phyloP scores from a whole-genome alignment of 345 rosid genomes.

The Camelina sativa region DNA sequence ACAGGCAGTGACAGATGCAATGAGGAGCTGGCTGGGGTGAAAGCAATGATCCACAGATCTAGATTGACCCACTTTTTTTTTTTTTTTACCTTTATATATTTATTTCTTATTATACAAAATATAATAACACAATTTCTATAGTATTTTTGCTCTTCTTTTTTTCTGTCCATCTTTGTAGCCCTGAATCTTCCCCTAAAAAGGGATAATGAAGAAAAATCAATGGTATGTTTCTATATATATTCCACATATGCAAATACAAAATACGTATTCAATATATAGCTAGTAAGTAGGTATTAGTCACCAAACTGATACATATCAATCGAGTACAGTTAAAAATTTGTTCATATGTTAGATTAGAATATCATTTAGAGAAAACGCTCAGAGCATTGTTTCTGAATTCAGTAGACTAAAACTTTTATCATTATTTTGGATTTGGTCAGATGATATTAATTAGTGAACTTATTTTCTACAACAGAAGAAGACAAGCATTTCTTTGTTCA shows the following conservation, averaged over 20 bases:
- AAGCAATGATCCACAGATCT: conserved; percentile 40
- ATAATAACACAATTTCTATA: conserved; percentile 34
- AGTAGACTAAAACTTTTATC: background rate
- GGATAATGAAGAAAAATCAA: conserved; percentile 23
- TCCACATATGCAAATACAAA: conserved; percentile 1
- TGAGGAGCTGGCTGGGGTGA: conserved; percentile 72
- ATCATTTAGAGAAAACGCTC: background rate
- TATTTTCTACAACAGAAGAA: conserved; percentile 24
- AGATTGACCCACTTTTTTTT: conserved; percentile 36
- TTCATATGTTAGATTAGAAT: background rate
- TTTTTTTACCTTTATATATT: conserved; percentile 9
- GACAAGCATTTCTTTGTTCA: conserved; percentile 35
- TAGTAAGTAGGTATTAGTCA: background rate
- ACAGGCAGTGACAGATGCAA: conserved; percentile 70
- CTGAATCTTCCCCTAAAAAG: conserved; percentile 1
- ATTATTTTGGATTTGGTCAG: conserved; percentile 18
- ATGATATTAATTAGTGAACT: background rate
- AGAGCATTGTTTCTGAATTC: conserved; percentile 2
- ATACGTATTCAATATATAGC: background rate
- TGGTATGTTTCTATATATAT: conserved; percentile 20
- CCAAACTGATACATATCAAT: background rate
- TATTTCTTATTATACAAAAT: conserved; percentile 30
- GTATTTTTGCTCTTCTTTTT: background rate
- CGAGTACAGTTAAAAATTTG: background rate
- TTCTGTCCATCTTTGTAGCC: conserved; percentile 2